Conservation (phyloP, 2,329 filamentous ascomycete genomes). For the Fusarium verticillioides region DNA sequence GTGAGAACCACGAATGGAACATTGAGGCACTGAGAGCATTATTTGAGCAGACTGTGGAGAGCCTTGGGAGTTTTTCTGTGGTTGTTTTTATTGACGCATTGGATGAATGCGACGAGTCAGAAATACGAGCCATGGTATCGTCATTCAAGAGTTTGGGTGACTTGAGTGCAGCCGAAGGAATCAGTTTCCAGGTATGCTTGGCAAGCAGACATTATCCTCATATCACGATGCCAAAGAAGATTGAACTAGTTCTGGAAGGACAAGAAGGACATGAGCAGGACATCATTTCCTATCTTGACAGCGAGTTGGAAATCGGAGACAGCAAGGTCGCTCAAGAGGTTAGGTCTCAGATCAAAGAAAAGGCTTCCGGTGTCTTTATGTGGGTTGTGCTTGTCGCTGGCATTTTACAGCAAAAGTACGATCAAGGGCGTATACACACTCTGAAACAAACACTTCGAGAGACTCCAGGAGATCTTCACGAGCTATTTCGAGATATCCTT, state of each 20-base stretch:
- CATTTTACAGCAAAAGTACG: constrained; percentile 51
- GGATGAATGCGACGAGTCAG: constrained; percentile 57
- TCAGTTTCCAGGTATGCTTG: constrained; percentile 53
- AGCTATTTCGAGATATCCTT: constrained; percentile 63
- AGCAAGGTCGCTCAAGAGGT: background rate
- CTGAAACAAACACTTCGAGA: constrained; percentile 46
- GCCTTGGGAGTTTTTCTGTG: accelerated
- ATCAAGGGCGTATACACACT: constrained; percentile 38
- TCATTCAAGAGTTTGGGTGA: constrained; percentile 54
- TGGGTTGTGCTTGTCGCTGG: constrained; percentile 55
- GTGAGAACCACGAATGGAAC: background rate
- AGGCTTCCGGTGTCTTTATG: constrained; percentile 56
- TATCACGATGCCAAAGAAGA: constrained; percentile 47
- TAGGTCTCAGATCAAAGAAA: constrained; percentile 46
- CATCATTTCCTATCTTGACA: constrained; percentile 35
- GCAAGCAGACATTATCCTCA: constrained; percentile 60
- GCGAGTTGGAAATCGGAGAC: constrained; percentile 8
- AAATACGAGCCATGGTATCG: constrained; percentile 54
- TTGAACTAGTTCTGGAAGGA: constrained; percentile 42
- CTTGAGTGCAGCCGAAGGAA: constrained; percentile 10
- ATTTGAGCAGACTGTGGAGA: background rate
- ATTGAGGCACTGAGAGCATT: background rate
- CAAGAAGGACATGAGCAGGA: constrained; percentile 44
- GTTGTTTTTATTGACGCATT: constrained; percentile 54
- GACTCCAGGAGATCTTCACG: constrained; percentile 53